Evolutionary conservation across 257 asterid genomes (phyloP).

Genomic region (Gynochthodes officinalis): DNA sequence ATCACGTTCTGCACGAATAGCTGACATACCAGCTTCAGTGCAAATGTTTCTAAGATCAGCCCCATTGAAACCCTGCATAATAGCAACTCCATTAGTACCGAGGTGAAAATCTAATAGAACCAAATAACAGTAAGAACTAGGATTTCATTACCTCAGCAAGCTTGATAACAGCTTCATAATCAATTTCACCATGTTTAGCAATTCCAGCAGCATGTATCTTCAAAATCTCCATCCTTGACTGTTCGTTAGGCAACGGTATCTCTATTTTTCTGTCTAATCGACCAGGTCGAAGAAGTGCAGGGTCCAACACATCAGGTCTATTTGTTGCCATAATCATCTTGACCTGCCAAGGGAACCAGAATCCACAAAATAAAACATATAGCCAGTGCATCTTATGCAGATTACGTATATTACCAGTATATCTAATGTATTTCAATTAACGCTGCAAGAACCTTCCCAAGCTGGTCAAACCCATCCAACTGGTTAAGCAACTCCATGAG

Average conservation of each 20-base stretch:
- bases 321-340: constrained; percentile 98
- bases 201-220: constrained; percentile 95
- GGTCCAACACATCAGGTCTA: constrained; percentile 92
- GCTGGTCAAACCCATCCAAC: constrained; percentile 95
- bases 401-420: not conserved
- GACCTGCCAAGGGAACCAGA: constrained; percentile 42
- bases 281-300: constrained; percentile 97
- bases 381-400: not conserved
- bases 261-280: constrained; percentile 91
- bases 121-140: not conserved
- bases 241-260: constrained; percentile 93
- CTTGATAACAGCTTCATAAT: constrained; percentile 87
- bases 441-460: constrained; percentile 64
- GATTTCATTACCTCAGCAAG: constrained; percentile 77
- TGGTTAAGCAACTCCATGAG: constrained; percentile 93
- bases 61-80: constrained; percentile 80
- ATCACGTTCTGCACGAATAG: constrained; percentile 96
- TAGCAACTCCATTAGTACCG: constrained; percentile 4
- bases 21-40: constrained; percentile 94
- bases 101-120: not conserved
- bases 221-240: constrained; percentile 86
- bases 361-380: not conserved
- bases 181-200: constrained; percentile 96
- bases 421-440: not conserved
- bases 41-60: constrained; percentile 92